These are phyloP conservation scores for Diaporthe destruens DNA, from an alignment of 2,329 filamentous ascomycete genomes.

Conservation along the genomic window DNA sequence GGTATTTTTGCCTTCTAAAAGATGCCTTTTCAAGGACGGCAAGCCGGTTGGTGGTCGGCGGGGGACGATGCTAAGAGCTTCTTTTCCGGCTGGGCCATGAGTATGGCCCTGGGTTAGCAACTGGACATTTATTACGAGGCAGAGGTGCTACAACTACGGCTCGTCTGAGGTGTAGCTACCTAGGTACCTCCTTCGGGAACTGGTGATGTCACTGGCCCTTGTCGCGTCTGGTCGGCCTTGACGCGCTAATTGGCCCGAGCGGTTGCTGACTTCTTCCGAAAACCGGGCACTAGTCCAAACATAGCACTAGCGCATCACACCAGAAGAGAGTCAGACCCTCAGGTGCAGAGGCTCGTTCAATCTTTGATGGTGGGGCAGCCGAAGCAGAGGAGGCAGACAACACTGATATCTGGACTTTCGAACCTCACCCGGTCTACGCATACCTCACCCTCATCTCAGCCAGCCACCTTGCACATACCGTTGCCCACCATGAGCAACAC, in stretches of 20 bases:
- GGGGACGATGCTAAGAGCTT: no score
- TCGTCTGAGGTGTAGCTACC: neutral
- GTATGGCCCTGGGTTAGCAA: neutral
- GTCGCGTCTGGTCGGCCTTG: slow-evolving; percentile 2
- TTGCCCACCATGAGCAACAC: slow-evolving; percentile 67
- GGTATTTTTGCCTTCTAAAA: neutral
- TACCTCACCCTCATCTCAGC: slow-evolving; percentile 8
- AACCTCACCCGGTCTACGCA: slow-evolving; percentile 7
- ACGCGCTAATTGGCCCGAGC: slow-evolving; percentile 34
- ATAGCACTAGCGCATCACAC: slow-evolving; percentile 32
- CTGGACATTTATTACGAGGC: neutral
- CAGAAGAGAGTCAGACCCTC: slow-evolving; percentile 19
- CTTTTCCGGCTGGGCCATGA: neutral
- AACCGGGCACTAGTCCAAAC: slow-evolving; percentile 21
- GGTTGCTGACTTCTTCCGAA: slow-evolving; percentile 34
- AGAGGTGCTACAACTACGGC: neutral
- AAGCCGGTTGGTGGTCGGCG: neutral
- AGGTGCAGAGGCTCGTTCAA: slow-evolving; percentile 8
- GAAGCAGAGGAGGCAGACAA: slow-evolving; percentile 21
- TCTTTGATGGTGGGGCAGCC: slow-evolving; percentile 34
- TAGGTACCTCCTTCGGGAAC: neutral
- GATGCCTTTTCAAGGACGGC: no score
- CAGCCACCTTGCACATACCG: slow-evolving; percentile 45
- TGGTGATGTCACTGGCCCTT: neutral
- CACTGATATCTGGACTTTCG: slow-evolving; percentile 15